Percentiles rank a stretch among this genome's conserved stretches.
These are phyloP conservation scores for Trichoderma erinaceum DNA, from an alignment of 495 filamentous ascomycete genomes.

Conservation along the genomic window DNA sequence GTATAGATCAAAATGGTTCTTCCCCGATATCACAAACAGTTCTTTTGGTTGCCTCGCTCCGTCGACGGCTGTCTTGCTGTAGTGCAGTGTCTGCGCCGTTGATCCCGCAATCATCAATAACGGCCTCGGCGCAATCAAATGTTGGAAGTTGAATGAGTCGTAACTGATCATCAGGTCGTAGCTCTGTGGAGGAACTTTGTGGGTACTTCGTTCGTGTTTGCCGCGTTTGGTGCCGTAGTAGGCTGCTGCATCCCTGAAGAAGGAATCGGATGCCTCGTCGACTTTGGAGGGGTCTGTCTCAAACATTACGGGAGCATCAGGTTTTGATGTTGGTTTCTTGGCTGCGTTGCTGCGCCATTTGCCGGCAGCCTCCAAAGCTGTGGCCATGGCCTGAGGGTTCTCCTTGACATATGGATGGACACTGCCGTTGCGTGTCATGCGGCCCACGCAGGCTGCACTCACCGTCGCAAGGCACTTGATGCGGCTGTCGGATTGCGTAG, in stretches of 20 bases:
- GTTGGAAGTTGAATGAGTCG: conserved; percentile 27
- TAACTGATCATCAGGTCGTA: conserved; percentile 31
- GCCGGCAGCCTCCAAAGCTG: conserved; percentile 12
- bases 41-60: conserved; percentile 33
- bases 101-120: conserved; percentile 36
- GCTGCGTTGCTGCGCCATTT: conserved; percentile 17
- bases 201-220: conserved; percentile 4
- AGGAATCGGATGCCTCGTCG: conserved; percentile 19
- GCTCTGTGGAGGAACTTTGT: conserved; percentile 21
- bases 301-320: conserved; percentile 18
- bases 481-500: conserved; percentile 33
- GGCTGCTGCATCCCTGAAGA: conserved; percentile 17
- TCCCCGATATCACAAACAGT: conserved; percentile 30
- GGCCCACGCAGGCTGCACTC: conserved; percentile 28
- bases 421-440: conserved; percentile 24
- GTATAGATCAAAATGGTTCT: conserved; percentile 35
- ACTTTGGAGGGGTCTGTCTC: conserved; percentile 19
- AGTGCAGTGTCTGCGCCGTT: conserved; percentile 28
- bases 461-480: conserved; percentile 36
- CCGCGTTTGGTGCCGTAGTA: conserved; percentile 26
- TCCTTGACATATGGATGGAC: conserved; percentile 17
- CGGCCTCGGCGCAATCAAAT: conserved; percentile 28
- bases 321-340: conserved; percentile 19
- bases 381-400: conserved; percentile 18
- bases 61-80: conserved; percentile 29